Evolutionary conservation across 2,329 filamentous ascomycete genomes (phyloP).

Genomic region (Fusarium penzigii): DNA sequence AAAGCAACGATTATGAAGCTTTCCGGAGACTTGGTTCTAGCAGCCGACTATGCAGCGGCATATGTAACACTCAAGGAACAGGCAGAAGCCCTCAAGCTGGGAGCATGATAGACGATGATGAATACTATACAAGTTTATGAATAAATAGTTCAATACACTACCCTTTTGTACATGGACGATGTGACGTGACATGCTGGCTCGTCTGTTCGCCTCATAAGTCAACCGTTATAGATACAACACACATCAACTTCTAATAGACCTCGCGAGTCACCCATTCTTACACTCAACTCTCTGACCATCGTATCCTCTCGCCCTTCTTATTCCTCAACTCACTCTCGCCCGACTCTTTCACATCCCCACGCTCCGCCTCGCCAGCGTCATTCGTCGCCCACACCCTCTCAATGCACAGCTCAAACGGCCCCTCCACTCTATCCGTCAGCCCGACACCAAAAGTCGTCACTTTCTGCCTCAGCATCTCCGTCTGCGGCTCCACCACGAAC

Average conservation of each 20-base stretch:
- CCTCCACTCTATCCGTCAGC: constrained; percentile 84
- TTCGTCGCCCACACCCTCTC: constrained; percentile 93
- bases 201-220: neutral
- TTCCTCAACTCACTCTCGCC: constrained; percentile 37
- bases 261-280: neutral
- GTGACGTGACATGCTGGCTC: neutral
- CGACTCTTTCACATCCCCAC: constrained; percentile 7
- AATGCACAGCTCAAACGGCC: constrained; percentile 84
- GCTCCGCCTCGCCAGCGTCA: constrained; percentile 27
- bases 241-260: neutral
- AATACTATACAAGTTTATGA: neutral
- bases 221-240: neutral
- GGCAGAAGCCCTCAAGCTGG: constrained; percentile 33
- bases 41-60: constrained; percentile 66
- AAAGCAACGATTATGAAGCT: constrained; percentile 76
- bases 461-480: constrained; percentile 83
- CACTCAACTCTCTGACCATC: constrained; percentile 32
- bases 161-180: neutral
- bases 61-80: constrained; percentile 59
- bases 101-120: constrained; percentile 10
- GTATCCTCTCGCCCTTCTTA: constrained; percentile 38
- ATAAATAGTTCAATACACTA: neutral
- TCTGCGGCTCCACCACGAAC: constrained; percentile 88
- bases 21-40: constrained; percentile 62
- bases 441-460: constrained; percentile 85